Evolutionary conservation across 1,139 yeast species (phyloP).

Genomic region (Arxiozyma slooffiae): DNA sequence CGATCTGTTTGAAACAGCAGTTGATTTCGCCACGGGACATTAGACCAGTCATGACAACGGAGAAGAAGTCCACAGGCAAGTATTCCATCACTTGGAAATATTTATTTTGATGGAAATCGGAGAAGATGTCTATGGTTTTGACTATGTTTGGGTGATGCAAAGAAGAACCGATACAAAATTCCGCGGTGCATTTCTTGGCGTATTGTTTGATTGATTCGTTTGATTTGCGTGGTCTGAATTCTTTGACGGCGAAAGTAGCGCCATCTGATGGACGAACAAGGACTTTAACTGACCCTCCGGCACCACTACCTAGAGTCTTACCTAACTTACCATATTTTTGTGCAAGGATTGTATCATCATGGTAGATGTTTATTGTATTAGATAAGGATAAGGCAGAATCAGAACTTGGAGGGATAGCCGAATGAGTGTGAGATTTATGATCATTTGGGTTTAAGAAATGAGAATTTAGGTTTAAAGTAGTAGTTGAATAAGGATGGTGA

Average conservation of each 20-base stretch:
- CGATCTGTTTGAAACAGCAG: constrained; percentile 81
- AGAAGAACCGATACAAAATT: constrained; percentile 93
- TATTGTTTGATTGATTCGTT: constrained; percentile 84
- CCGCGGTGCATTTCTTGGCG: constrained; percentile 92
- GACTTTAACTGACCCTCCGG: constrained; percentile 92
- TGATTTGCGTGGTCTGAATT: constrained; percentile 76
- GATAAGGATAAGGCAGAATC: constrained; percentile 30
- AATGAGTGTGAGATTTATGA: constrained; percentile 28
- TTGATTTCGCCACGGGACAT: constrained; percentile 80
- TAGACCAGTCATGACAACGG: constrained; percentile 93
- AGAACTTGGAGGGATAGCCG: constrained; percentile 31
- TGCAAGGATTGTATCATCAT: constrained; percentile 56
- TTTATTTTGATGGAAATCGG: constrained; percentile 65
- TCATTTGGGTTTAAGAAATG: constrained; percentile 6
- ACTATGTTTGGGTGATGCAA: constrained; percentile 89
- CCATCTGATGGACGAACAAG: constrained; percentile 73
- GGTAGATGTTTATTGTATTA: constrained; percentile 34
- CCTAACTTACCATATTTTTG: constrained; percentile 87
- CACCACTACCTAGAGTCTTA: constrained; percentile 88
- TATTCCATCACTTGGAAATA: constrained; percentile 96
- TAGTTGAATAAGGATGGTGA: constrained; percentile 14
- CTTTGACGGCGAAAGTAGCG: constrained; percentile 91
- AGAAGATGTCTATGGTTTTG: constrained; percentile 74
- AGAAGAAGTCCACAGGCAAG: constrained; percentile 92
- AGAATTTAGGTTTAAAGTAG: constrained; percentile 11